phyloP scores from a whole-genome alignment of 192 early-diverging fungal species.

The Linderina pennispora region DNA sequence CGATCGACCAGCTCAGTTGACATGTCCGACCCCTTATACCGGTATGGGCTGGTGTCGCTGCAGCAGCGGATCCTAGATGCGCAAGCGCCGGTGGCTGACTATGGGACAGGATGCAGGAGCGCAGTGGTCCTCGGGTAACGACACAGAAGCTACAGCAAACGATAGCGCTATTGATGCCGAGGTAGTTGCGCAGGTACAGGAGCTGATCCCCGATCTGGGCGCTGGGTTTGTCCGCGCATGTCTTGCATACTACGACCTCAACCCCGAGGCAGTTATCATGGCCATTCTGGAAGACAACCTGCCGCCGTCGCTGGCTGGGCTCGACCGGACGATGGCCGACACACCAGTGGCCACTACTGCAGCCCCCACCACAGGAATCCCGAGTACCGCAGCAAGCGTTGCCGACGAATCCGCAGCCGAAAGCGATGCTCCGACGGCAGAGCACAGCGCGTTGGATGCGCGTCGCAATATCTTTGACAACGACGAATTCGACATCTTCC shows the following conservation, averaged over 20 bases:
- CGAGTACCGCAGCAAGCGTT: background rate
- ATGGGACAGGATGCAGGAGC: no score
- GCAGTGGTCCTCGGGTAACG: no score
- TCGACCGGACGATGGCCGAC: slow-evolving; percentile 51
- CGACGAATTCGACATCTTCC: slow-evolving; percentile 91
- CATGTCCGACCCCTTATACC: slow-evolving; percentile 46
- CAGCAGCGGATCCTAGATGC: slow-evolving; percentile 14
- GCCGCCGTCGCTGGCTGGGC: slow-evolving; percentile 54
- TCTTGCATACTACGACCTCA: slow-evolving; percentile 57
- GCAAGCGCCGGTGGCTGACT: slow-evolving; percentile 1
- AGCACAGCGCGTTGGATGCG: slow-evolving; percentile 1
- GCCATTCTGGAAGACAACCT: slow-evolving; percentile 73
- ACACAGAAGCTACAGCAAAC: slow-evolving; percentile 9
- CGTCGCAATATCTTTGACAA: slow-evolving; percentile 87
- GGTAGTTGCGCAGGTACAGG: slow-evolving; percentile 74
- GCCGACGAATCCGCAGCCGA: background rate
- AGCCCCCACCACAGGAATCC: slow-evolving; percentile 18
- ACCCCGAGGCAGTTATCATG: slow-evolving; percentile 70
- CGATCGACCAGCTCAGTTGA: slow-evolving; percentile 65
- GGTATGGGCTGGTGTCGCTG: slow-evolving; percentile 8
- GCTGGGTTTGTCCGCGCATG: slow-evolving; percentile 89
- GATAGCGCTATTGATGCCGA: slow-evolving; percentile 51
- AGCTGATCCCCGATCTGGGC: slow-evolving; percentile 84
- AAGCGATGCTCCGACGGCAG: background rate
- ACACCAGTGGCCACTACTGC: slow-evolving; percentile 16